Conservation (phyloP, 2,329 filamentous ascomycete species). For the Colletotrichum nymphaeae region DNA sequence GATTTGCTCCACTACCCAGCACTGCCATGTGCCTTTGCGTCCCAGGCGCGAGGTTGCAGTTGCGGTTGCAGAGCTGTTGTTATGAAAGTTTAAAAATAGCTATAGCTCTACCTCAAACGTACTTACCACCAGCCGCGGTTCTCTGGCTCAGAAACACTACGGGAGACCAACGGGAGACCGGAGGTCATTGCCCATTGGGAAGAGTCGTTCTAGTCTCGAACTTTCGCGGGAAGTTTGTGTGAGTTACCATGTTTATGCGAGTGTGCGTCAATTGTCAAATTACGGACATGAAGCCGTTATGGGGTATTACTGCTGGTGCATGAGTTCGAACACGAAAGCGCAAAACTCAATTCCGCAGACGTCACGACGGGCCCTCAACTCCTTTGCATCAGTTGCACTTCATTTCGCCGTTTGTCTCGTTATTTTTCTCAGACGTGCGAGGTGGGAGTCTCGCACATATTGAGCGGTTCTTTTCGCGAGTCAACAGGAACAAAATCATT, state of each 20-base stretch:
- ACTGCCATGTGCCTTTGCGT: conserved; percentile 20
- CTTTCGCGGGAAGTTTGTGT: neutral
- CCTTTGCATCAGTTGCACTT: neutral
- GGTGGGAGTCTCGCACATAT: conserved; percentile 11
- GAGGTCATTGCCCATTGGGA: neutral
- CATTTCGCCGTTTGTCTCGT: neutral
- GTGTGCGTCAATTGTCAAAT: neutral
- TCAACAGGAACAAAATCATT: neutral
- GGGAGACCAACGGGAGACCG: conserved; percentile 8
- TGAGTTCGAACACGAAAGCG: neutral
- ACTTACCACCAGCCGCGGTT: neutral
- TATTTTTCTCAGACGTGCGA: neutral
- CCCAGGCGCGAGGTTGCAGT: neutral
- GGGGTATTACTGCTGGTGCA: neutral
- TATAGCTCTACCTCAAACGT: conserved; percentile 13
- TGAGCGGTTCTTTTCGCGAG: conserved; percentile 7
- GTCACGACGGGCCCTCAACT: neutral
- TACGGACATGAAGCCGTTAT: neutral
- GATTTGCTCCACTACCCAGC: neutral
- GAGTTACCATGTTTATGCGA: neutral
- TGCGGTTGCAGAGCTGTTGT: neutral
- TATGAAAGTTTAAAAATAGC: conserved; percentile 27
- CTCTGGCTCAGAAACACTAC: neutral
- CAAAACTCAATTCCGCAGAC: neutral
- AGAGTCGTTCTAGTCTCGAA: neutral